Percentiles rank a stretch among this genome's conserved stretches.
phyloP scores from a whole-genome alignment of 31 red algal genomes.

The Endocladia muricata region DNA sequence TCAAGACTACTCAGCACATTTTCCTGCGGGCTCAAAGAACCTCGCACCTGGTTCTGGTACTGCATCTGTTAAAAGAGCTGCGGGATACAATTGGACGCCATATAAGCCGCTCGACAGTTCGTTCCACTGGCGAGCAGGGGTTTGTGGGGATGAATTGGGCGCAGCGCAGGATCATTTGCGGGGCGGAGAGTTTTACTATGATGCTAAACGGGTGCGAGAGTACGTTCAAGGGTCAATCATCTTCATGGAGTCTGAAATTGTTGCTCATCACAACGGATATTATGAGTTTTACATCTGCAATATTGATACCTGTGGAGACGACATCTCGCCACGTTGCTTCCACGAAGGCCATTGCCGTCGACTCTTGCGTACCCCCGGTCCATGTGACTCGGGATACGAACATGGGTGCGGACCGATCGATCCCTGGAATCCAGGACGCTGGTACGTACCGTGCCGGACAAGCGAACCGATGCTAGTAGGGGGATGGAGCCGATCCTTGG shows the following conservation, averaged over 20 bases:
- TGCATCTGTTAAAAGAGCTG: slow-evolving; percentile 9
- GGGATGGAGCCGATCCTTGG: slow-evolving; percentile 12
- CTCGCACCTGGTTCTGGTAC: slow-evolving; percentile 33
- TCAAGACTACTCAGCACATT: slow-evolving; percentile 40
- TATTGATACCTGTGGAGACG: slow-evolving; percentile 51
- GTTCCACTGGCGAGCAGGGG: slow-evolving; percentile 62
- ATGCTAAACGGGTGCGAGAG: slow-evolving; percentile 25
- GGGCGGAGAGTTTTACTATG: slow-evolving; percentile 53
- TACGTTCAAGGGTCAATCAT: slow-evolving; percentile 48
- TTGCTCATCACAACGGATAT: slow-evolving; percentile 75
- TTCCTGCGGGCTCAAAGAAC: slow-evolving; percentile 57
- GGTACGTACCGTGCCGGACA: slow-evolving; percentile 42
- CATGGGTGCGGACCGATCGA: slow-evolving; percentile 63
- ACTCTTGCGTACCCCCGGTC: slow-evolving; percentile 27
- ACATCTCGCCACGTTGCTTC: slow-evolving; percentile 43
- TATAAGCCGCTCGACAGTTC: slow-evolving; percentile 33
- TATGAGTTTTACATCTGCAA: slow-evolving; percentile 68
- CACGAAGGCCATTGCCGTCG: slow-evolving; percentile 44
- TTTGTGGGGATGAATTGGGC: slow-evolving; percentile 59
- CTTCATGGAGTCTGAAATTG: slow-evolving; percentile 33
- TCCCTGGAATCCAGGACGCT: slow-evolving; percentile 35
- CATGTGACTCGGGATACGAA: slow-evolving; percentile 47
- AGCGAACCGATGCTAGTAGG: slow-evolving; percentile 24
- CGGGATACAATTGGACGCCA: slow-evolving; percentile 46
- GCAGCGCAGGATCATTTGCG: slow-evolving; percentile 38